Evolutionary conservation across 176 grass and related monocot species (phyloP), one percentile per base, ranked within the genome.

Genomic region (Eremochloa ophiuroides): DNA sequence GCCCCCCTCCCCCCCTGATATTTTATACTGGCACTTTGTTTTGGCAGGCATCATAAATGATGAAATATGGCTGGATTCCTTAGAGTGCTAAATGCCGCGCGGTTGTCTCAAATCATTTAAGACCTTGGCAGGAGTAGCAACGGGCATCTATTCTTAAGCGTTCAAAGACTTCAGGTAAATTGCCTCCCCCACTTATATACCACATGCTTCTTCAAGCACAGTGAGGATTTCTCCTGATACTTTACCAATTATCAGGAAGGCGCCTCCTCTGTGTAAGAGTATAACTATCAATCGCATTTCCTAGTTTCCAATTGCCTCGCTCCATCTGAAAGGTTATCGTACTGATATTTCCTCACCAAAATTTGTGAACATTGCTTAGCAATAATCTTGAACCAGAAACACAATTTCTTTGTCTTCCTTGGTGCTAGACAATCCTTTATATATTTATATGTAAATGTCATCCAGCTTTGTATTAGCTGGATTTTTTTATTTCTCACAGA

Each of bases 131-230:
- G 75, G 84, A 82, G 61, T 85, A 56, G 31, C 48, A 37, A 6
- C 20, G n/a, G 23, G 62, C 82, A 59, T 78, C 80, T 80, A 73
- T 82, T 88, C 35, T 83, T 81, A 65, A 80, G 29, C 84, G 80
- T 82, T 77, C 75, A 77, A 65, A 80, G 29, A 81, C 76, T 82
- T 77, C 75, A 77, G 89, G 91, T 90, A 82, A 75, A 69, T 64
- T 42, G 61, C 18, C 8, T 66, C 26, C 34, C 50, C 65, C 47
- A 17, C 41, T 12, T 33, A 15, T 17, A 17, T 58, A 29, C 2
- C 38, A 17, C 28, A 44, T 37, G 3, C 22, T 70, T 70, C 38
- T 70, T 47, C 58, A 46, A 1, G 48, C 50, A 59, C 47, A 34
- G 22, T n/a, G 5, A 56, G 37, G 10, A 12, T 51, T 33, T 73